Percentiles rank a stretch among this genome's conserved stretches.
These are phyloP conservation scores for Alternaria rosae DNA, from an alignment of 2,329 filamentous ascomycete species.

Conservation along the genomic window DNA sequence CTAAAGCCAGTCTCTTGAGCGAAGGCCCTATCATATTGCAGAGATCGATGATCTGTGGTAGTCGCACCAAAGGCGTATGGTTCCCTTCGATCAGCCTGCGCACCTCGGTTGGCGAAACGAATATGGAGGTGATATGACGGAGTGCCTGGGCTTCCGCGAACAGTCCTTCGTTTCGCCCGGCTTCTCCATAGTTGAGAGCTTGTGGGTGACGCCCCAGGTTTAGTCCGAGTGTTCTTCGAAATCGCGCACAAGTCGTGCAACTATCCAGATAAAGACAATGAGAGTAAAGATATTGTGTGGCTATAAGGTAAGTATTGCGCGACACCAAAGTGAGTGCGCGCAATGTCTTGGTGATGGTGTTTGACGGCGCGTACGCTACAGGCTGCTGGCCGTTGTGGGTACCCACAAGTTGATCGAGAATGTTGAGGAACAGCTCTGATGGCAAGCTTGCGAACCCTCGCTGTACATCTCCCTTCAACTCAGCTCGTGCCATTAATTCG, in stretches of 20 bases:
- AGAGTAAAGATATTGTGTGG: constrained; percentile 36
- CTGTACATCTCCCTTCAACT: too few species aligned
- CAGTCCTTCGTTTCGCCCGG: constrained; percentile 24
- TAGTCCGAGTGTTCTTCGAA: constrained; percentile 37
- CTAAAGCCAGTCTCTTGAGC: constrained; percentile 34
- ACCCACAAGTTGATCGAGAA: constrained; percentile 39
- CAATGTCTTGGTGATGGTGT: constrained; percentile 31
- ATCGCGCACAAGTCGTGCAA: constrained; percentile 23
- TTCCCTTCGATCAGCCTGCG: background rate
- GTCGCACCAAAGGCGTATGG: constrained; percentile 24
- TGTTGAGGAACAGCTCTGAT: constrained; percentile 33
- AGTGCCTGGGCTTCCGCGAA: constrained; percentile 23
- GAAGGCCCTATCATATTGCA: constrained; percentile 23
- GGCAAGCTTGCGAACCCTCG: constrained; percentile 21
- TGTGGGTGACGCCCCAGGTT: constrained; percentile 29
- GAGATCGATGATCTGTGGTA: constrained; percentile 36
- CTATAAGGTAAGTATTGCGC: constrained; percentile 23
- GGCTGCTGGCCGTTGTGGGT: constrained; percentile 21
- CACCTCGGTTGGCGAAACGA: constrained; percentile 28
- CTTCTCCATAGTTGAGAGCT: constrained; percentile 28
- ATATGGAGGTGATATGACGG: constrained; percentile 27
- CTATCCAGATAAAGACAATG: constrained; percentile 35
- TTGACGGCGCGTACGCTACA: constrained; percentile 29
- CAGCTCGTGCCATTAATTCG: background rate
- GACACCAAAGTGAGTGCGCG: constrained; percentile 37